Conservation (phyloP, 495 filamentous ascomycete genomes). For the Annulohypoxylon nitens region DNA sequence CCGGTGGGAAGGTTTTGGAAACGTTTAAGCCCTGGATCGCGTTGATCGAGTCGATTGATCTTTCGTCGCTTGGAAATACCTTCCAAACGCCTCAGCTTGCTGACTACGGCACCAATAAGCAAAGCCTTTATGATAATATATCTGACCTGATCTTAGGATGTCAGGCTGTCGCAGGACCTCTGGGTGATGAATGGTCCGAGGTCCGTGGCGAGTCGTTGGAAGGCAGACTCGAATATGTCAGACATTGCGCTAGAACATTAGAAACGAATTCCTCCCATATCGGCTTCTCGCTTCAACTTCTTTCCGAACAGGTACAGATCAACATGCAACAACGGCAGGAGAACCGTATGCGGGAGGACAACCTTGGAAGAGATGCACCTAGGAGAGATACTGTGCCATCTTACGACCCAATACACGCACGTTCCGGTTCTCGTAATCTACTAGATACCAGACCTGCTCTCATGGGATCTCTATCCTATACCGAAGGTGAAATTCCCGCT, state of each 20-base stretch:
- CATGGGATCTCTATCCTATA: slow-evolving; percentile 73
- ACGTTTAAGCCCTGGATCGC: slow-evolving; percentile 89
- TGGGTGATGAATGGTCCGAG: slow-evolving; percentile 96
- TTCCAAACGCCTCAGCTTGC: slow-evolving; percentile 87
- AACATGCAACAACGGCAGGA: slow-evolving; percentile 60
- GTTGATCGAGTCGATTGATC: slow-evolving; percentile 87
- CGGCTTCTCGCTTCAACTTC: slow-evolving; percentile 85
- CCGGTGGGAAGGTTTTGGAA: slow-evolving; percentile 82
- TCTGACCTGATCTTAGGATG: slow-evolving; percentile 89
- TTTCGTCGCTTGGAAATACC: slow-evolving; percentile 77
- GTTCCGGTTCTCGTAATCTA: slow-evolving; percentile 61
- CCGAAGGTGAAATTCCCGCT: slow-evolving; percentile 71
- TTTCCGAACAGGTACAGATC: slow-evolving; percentile 79
- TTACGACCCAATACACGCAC: slow-evolving; percentile 62
- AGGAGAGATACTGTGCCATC: slow-evolving; percentile 60
- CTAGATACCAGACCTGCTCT: slow-evolving; percentile 53
- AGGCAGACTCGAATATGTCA: slow-evolving; percentile 82
- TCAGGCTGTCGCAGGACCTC: slow-evolving; percentile 86
- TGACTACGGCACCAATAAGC: slow-evolving; percentile 91
- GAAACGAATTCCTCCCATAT: slow-evolving; percentile 90
- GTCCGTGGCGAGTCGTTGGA: slow-evolving; percentile 92
- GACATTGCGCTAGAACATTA: slow-evolving; percentile 78
- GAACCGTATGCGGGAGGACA: slow-evolving; percentile 56
- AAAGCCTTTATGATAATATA: slow-evolving; percentile 90
- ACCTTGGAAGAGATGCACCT: slow-evolving; percentile 52